A percentile compares a stretch with the other conserved stretches of the same genome.
phyloP scores from a whole-genome alignment of 2,329 filamentous ascomycete species.

The Xylariaceae sp. region DNA sequence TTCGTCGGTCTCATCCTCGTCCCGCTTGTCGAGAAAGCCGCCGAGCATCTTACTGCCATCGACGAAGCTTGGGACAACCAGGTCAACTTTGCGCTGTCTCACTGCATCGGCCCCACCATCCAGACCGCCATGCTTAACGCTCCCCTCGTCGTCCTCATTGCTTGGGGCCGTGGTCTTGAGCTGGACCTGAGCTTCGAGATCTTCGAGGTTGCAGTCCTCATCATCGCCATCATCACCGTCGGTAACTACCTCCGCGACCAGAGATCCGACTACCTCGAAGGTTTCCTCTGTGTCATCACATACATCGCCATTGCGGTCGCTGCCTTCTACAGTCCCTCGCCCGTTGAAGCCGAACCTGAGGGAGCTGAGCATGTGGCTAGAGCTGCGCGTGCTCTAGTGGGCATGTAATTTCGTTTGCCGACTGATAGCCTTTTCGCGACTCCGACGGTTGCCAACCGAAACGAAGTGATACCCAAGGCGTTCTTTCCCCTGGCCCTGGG shows the following conservation, averaged over 20 bases:
- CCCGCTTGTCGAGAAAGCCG: slow-evolving; percentile 78
- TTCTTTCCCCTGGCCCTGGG: background rate
- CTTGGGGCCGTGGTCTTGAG: slow-evolving; percentile 65
- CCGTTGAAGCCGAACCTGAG: slow-evolving; percentile 36
- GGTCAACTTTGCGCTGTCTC: slow-evolving; percentile 80
- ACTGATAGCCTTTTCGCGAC: background rate
- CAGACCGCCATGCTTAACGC: slow-evolving; percentile 88
- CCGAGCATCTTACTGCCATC: slow-evolving; percentile 77
- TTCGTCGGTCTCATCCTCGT: slow-evolving; percentile 70
- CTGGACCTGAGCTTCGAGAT: slow-evolving; percentile 83
- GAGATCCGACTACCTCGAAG: slow-evolving; percentile 88
- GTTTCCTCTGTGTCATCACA: slow-evolving; percentile 68
- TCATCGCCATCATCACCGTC: slow-evolving; percentile 79
- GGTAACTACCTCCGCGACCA: slow-evolving; percentile 83
- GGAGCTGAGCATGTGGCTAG: slow-evolving; percentile 2
- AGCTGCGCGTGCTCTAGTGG: slow-evolving; percentile 10
- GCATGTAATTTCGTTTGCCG: background rate
- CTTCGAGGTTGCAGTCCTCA: slow-evolving; percentile 76
- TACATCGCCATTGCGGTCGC: slow-evolving; percentile 57
- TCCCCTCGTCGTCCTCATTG: slow-evolving; percentile 75
- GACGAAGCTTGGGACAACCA: slow-evolving; percentile 80
- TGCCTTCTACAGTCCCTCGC: slow-evolving; percentile 53
- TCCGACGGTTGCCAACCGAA: background rate
- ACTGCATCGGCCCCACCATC: slow-evolving; percentile 80
- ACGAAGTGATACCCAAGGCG: background rate